These are phyloP conservation scores for Exophiala calicioides DNA, from an alignment of 2,329 filamentous ascomycete species.

Conservation along the genomic window DNA sequence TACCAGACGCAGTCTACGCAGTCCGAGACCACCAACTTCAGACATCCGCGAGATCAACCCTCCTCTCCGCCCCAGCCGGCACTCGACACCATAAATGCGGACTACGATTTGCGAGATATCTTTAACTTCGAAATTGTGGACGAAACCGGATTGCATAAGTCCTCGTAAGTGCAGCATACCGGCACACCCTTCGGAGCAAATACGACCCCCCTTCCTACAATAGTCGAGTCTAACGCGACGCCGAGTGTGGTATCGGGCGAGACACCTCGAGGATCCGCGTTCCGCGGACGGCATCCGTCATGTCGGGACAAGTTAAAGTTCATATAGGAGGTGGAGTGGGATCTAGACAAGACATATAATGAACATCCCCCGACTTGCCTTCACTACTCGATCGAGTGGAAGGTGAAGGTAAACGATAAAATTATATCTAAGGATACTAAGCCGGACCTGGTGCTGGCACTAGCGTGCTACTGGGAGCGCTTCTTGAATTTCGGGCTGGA, in stretches of 20 bases:
- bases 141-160: conserved; percentile 1
- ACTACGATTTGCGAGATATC: conserved; percentile 5
- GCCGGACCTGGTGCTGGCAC: conserved; percentile 3
- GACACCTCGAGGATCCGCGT: conserved; percentile 1
- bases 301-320: conserved; percentile 3
- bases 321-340: conserved; percentile 10
- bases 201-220: conserved; percentile 8
- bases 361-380: conserved; percentile 4
- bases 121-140: conserved; percentile 12
- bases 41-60: not conserved
- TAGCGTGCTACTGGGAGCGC: conserved; percentile 3
- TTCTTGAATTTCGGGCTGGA: conserved; percentile 8
- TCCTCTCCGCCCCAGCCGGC: too few species aligned
- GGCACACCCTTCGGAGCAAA: conserved; percentile 2
- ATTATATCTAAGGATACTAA: conserved; percentile 11
- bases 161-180: conserved; percentile 1
- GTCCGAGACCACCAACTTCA: not conserved
- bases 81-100: conserved; percentile 8
- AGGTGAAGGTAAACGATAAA: conserved; percentile 9
- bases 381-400: conserved; percentile 15
- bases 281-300: too few species aligned
- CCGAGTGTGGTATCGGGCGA: not conserved
- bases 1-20: too few species aligned
- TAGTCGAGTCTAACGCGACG: conserved; percentile 4
- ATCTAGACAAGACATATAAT: conserved; percentile 6